Evolutionary conservation across 768 basidiomycete genomes (phyloP).

Genomic region (Solioccasus polychromus): DNA sequence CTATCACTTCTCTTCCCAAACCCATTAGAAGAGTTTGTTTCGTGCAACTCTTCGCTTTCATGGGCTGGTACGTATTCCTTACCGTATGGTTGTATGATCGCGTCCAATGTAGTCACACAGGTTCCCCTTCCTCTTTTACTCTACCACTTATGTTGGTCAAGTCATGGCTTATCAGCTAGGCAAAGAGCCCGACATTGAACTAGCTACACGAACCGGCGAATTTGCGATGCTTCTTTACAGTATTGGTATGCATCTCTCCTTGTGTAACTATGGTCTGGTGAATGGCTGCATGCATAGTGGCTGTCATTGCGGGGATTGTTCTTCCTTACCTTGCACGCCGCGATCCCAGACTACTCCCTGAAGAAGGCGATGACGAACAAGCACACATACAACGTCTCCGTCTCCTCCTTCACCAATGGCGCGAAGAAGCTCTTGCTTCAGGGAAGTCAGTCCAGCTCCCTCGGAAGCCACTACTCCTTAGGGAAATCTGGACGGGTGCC

Average conservation of each 20-base stretch:
- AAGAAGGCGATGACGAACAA: slow-evolving; percentile 67
- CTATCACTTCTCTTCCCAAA: slow-evolving; percentile 72
- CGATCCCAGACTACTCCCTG: slow-evolving; percentile 74
- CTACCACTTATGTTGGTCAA: slow-evolving; percentile 92
- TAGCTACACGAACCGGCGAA: slow-evolving; percentile 83
- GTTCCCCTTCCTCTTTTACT: slow-evolving; percentile 96
- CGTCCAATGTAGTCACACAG: slow-evolving; percentile 33
- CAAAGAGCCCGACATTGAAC: slow-evolving; percentile 73
- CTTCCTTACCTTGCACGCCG: slow-evolving; percentile 81
- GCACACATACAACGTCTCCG: slow-evolving; percentile 69
- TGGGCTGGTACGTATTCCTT: slow-evolving; percentile 72
- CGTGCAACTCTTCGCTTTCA: slow-evolving; percentile 93
- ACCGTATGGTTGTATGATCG: slow-evolving; percentile 1
- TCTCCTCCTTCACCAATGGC: slow-evolving; percentile 75
- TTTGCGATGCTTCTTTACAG: slow-evolving; percentile 90
- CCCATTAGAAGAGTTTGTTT: slow-evolving; percentile 87
- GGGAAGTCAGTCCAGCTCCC: slow-evolving; percentile 78
- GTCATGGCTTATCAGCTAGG: slow-evolving; percentile 82
- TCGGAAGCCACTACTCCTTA: slow-evolving; percentile 84
- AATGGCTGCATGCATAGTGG: slow-evolving; percentile 49
- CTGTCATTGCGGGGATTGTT: slow-evolving; percentile 75
- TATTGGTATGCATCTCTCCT: slow-evolving; percentile 56
- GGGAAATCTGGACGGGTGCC: slow-evolving; percentile 93
- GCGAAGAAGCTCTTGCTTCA: slow-evolving; percentile 73
- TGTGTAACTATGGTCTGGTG: neutral